Percentiles rank a stretch among this genome's conserved stretches.
phyloP scores from a whole-genome alignment of 495 filamentous ascomycete genomes.

The Hyaloscypha hepaticicola region DNA sequence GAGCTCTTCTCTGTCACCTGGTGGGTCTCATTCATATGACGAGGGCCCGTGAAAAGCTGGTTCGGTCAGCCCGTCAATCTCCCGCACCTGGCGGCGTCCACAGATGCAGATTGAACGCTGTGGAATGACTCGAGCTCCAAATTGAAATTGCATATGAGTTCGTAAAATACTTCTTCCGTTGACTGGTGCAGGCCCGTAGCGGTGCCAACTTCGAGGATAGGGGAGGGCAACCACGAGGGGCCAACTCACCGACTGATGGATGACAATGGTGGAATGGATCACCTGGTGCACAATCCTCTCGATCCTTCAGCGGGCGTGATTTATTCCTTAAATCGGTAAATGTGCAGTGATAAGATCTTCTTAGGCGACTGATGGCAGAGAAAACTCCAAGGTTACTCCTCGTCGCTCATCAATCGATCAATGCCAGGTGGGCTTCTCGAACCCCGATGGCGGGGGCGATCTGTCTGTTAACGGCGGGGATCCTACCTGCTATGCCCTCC shows the following conservation, averaged over 20 bases:
- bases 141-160: constrained; percentile 1
- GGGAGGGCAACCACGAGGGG: neutral
- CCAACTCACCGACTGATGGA: neutral
- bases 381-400: neutral
- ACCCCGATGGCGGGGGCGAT: constrained; percentile 21
- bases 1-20: neutral
- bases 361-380: neutral
- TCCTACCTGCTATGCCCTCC: constrained; percentile 8
- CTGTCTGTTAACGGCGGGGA: constrained; percentile 19
- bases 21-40: neutral
- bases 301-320: neutral
- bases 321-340: neutral
- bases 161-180: constrained; percentile 16
- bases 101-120: neutral
- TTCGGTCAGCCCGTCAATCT: neutral
- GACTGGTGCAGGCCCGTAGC: constrained; percentile 10
- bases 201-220: constrained; percentile 2
- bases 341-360: constrained; percentile 3
- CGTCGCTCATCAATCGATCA: constrained; percentile 23
- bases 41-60: neutral
- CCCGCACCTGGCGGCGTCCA: neutral
- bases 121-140: neutral
- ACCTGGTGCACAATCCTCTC: neutral
- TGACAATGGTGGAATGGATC: neutral
- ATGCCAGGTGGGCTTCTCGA: constrained; percentile 22